phyloP scores from a whole-genome alignment of 2,329 filamentous ascomycete species.

The Ceratocystis albifundus region DNA sequence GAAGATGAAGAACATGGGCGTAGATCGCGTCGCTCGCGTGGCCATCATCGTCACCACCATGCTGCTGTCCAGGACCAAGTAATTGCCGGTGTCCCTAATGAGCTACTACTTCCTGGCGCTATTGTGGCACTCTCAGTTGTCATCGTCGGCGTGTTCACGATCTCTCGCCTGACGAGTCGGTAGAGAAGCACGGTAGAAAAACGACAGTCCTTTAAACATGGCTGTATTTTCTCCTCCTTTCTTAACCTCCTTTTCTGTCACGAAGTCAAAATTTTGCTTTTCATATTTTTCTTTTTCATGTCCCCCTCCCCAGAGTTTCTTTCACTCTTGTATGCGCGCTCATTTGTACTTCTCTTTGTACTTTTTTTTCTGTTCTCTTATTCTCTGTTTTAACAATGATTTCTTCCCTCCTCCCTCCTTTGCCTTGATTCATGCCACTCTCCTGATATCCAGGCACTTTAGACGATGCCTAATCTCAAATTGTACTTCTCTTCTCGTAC shows the following conservation, averaged over 20 bases:
- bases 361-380: slow-evolving; percentile 13
- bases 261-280: slow-evolving; percentile 11
- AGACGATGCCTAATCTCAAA: not conserved
- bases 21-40: slow-evolving; percentile 35
- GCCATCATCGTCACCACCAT: slow-evolving; percentile 27
- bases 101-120: slow-evolving; percentile 81
- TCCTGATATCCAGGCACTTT: not conserved
- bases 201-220: not conserved
- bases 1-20: slow-evolving; percentile 41
- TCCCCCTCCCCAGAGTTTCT: slow-evolving; percentile 1
- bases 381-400: slow-evolving; percentile 12
- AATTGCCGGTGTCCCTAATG: slow-evolving; percentile 85
- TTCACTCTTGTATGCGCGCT: not conserved
- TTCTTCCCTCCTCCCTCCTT: not conserved
- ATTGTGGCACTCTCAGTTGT: slow-evolving; percentile 92
- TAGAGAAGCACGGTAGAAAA: slow-evolving; percentile 29
- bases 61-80: slow-evolving; percentile 54
- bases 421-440: not conserved
- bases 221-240: not conserved
- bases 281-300: slow-evolving; percentile 6
- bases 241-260: not conserved
- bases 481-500: slow-evolving; percentile 2
- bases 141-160: slow-evolving; percentile 83
- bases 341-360: not conserved
- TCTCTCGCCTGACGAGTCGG: slow-evolving; percentile 56